Conservation (phyloP, 768 basidiomycete species). For the Leucosporidium creatinivorum region DNA sequence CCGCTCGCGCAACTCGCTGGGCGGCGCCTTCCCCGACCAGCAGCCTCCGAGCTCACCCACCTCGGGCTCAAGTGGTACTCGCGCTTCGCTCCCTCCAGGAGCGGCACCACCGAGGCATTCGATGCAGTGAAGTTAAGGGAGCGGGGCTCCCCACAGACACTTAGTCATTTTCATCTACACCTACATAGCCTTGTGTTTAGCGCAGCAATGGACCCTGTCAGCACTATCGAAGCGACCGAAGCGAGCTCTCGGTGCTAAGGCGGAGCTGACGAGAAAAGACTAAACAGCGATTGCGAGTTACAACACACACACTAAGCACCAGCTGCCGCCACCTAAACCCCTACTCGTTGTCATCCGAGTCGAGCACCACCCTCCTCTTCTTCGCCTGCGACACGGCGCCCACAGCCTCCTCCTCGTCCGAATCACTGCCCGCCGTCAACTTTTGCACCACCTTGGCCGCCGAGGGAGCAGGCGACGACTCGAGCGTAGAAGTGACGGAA, state of each 20-base stretch:
- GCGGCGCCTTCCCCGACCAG: background rate
- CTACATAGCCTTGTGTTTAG: too few species aligned
- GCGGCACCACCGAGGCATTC: background rate
- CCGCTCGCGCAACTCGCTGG: slow-evolving; percentile 8
- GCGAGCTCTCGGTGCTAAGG: too few species aligned
- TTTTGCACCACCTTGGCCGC: background rate
- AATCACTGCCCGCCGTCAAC: background rate
- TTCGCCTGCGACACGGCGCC: slow-evolving; percentile 16
- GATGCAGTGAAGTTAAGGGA: too few species aligned
- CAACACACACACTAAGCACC: background rate
- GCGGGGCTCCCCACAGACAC: too few species aligned
- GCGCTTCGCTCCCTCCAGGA: background rate
- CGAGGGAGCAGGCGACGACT: background rate
- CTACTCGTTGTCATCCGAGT: slow-evolving; percentile 17
- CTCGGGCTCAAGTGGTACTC: too few species aligned
- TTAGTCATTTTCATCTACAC: too few species aligned
- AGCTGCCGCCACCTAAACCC: background rate
- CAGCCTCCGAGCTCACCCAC: too few species aligned
- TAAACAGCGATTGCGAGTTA: background rate
- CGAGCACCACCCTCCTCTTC: slow-evolving; percentile 24
- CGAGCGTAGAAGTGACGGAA: background rate
- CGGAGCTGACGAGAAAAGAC: too few species aligned
- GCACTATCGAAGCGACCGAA: too few species aligned
- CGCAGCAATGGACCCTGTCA: too few species aligned
- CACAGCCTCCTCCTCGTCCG: slow-evolving; percentile 3